A percentile compares a stretch with the other conserved stretches of the same genome.
Conservation (phyloP, 2,329 filamentous ascomycete species). For the Neoscytalidium dimidiatum region DNA sequence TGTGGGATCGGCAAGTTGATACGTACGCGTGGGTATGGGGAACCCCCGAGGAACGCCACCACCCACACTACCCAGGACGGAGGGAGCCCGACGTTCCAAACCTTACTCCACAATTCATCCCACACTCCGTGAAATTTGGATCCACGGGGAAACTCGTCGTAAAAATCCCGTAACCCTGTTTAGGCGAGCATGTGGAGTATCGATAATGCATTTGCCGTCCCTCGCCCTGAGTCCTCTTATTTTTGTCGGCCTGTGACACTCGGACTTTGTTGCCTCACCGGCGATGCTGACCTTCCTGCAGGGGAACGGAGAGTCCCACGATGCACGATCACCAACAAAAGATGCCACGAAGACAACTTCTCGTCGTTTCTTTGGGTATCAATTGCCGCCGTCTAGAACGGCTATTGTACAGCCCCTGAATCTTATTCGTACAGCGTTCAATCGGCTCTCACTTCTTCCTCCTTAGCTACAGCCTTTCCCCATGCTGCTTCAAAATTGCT, state of each 20-base stretch:
- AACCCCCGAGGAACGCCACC: background rate
- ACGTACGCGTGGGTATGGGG: background rate
- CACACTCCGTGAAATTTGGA: slow-evolving; percentile 5
- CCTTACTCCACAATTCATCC: background rate
- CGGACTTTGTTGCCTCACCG: background rate
- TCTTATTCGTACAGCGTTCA: slow-evolving; percentile 6
- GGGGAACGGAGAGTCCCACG: background rate
- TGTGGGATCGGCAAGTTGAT: background rate
- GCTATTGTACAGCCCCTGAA: slow-evolving; percentile 12
- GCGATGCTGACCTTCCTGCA: background rate
- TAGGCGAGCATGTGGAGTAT: slow-evolving; percentile 16
- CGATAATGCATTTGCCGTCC: slow-evolving; percentile 4
- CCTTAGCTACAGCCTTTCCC: slow-evolving; percentile 62
- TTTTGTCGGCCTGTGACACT: background rate
- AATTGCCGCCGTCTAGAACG: background rate
- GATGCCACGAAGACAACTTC: slow-evolving; percentile 7
- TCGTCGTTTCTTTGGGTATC: slow-evolving; percentile 12
- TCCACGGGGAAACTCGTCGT: background rate
- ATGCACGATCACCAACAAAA: background rate
- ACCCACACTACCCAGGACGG: background rate
- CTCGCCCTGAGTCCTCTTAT: background rate
- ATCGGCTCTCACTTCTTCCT: slow-evolving; percentile 37
- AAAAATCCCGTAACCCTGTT: background rate
- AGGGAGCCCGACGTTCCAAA: background rate
- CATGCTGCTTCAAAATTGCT: slow-evolving; percentile 68